Conservation (phyloP, 768 basidiomycete species). For the Strobilomyces confusus region DNA sequence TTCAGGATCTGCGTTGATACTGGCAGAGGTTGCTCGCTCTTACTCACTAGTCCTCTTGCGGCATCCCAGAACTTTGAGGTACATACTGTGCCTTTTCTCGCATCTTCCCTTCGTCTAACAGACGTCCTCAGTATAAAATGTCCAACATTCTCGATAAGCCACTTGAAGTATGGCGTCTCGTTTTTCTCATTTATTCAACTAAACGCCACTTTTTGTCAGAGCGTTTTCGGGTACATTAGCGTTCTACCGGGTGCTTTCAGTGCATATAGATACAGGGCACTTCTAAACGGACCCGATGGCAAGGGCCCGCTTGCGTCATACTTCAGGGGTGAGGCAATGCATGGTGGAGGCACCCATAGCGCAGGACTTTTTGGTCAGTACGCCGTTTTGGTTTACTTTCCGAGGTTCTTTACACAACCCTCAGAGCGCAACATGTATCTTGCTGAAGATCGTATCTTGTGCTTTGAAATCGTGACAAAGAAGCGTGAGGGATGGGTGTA, state of each 20-base stretch:
- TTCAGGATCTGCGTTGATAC: constrained; percentile 77
- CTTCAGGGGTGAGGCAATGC: constrained; percentile 91
- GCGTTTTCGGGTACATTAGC: constrained; percentile 82
- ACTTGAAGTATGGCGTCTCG: constrained; percentile 61
- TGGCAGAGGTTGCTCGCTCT: constrained; percentile 65
- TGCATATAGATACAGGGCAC: constrained; percentile 85
- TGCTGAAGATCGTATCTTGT: constrained; percentile 86
- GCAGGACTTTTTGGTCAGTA: constrained; percentile 63
- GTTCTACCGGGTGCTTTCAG: constrained; percentile 92
- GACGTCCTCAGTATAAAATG: constrained; percentile 72
- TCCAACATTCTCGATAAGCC: constrained; percentile 96
- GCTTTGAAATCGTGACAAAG: constrained; percentile 92
- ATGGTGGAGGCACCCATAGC: constrained; percentile 50
- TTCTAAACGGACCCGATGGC: constrained; percentile 82
- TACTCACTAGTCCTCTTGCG: constrained; percentile 72
- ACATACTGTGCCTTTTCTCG: background rate
- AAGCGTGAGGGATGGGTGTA: constrained; percentile 80
- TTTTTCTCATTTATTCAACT: background rate
- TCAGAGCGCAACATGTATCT: constrained; percentile 87
- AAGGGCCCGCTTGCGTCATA: constrained; percentile 88
- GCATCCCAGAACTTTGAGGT: constrained; percentile 97
- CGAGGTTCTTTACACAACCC: background rate
- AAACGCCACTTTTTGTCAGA: constrained; percentile 34
- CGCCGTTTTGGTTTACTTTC: background rate
- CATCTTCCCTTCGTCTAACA: background rate